Conservation (phyloP, 2,329 filamentous ascomycete species). For the Hymenoscyphus scutula region DNA sequence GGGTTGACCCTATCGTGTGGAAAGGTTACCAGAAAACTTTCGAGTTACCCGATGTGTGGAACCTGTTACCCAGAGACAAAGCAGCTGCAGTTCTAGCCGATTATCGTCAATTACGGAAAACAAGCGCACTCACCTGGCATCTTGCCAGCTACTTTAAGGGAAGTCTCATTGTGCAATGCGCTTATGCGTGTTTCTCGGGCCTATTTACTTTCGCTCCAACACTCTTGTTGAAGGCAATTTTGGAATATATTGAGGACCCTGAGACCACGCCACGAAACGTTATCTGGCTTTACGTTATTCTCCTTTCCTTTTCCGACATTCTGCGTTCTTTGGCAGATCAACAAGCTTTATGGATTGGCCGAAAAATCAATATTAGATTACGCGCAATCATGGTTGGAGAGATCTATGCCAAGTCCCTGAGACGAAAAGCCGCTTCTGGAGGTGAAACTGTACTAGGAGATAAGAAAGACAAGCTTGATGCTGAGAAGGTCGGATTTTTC, state of each 20-base stretch:
- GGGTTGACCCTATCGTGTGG: constrained; percentile 88
- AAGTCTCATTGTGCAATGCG: constrained; percentile 71
- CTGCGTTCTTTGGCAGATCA: constrained; percentile 80
- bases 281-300: constrained; percentile 91
- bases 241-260: constrained; percentile 90
- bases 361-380: constrained; percentile 89
- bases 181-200: constrained; percentile 76
- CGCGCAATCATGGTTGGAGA: constrained; percentile 95
- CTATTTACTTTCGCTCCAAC: constrained; percentile 90
- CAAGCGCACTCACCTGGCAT: constrained; percentile 73
- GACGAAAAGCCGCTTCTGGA: constrained; percentile 81
- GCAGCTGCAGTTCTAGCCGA: constrained; percentile 74
- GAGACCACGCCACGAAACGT: constrained; percentile 75
- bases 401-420: constrained; percentile 92
- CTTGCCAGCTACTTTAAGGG: constrained; percentile 81
- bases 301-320: constrained; percentile 80
- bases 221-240: constrained; percentile 82
- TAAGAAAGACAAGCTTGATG: constrained; percentile 43
- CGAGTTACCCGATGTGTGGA: constrained; percentile 87
- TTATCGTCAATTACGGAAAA: constrained; percentile 84
- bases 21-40: constrained; percentile 82
- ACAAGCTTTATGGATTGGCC: constrained; percentile 87
- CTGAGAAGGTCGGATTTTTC: constrained; percentile 43
- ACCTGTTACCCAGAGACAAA: constrained; percentile 83
- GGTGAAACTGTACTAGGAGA: constrained; percentile 70